phyloP scores from a whole-genome alignment of 2,329 filamentous ascomycete genomes.

The Achaetomium macrosporum region DNA sequence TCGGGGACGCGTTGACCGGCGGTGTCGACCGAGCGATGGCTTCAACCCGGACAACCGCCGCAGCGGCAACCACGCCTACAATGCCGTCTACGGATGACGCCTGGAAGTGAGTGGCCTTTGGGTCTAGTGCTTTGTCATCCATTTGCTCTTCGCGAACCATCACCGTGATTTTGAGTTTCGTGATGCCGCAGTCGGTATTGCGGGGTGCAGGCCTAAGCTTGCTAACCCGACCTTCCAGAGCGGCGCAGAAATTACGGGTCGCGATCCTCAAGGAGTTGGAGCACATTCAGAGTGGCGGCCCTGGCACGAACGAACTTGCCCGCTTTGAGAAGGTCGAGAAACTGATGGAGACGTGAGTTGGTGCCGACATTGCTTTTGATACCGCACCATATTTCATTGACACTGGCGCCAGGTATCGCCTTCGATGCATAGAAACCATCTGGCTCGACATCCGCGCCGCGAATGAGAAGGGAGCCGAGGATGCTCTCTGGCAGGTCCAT shows the following conservation, averaged over 20 bases:
- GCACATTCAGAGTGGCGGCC: constrained; percentile 34
- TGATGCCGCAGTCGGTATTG: not conserved
- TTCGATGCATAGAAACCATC: constrained; percentile 64
- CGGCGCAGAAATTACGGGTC: constrained; percentile 40
- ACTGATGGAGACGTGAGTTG: constrained; percentile 37
- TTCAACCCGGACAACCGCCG: constrained; percentile 1
- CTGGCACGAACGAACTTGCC: constrained; percentile 34
- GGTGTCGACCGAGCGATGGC: constrained; percentile 12
- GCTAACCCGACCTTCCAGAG: constrained; percentile 27
- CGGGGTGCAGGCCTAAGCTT: constrained; percentile 4
- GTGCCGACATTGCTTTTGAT: not conserved
- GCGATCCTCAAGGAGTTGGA: constrained; percentile 40
- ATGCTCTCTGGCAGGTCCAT: constrained; percentile 73
- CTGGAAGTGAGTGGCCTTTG: constrained; percentile 21
- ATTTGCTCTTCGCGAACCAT: not conserved
- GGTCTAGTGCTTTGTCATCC: not conserved
- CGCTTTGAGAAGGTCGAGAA: constrained; percentile 41
- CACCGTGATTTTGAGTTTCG: no score
- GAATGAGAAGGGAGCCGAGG: constrained; percentile 58
- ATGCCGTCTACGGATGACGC: constrained; percentile 15
- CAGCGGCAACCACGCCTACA: constrained; percentile 4
- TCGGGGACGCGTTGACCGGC: not conserved
- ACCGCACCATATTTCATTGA: constrained; percentile 11
- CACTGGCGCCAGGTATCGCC: constrained; percentile 39
- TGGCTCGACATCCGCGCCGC: constrained; percentile 67